Conservation (phyloP, 257 asterid species). For the Agastache rugosa region DNA sequence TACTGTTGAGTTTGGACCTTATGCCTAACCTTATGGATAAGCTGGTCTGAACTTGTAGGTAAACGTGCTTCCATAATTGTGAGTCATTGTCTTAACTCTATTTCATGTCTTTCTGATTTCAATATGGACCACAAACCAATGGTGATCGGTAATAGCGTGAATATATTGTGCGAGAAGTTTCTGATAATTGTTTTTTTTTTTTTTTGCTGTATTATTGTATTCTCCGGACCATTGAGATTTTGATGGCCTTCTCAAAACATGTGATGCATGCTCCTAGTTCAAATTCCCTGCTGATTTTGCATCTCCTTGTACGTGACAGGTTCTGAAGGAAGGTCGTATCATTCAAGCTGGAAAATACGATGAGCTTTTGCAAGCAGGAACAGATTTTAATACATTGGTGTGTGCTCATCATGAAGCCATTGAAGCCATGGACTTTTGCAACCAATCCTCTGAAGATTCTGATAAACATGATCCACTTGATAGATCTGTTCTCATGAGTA, state of each 20-base stretch:
- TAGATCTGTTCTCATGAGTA: constrained; percentile 57
- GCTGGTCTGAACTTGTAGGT: constrained; percentile 17
- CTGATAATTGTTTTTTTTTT: not conserved
- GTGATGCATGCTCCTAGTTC: not conserved
- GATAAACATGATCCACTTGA: constrained; percentile 61
- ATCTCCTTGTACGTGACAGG: constrained; percentile 53
- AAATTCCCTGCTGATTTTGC: constrained; percentile 28
- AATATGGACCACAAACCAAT: constrained; percentile 11
- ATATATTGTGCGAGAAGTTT: not conserved
- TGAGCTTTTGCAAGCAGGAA: constrained; percentile 95
- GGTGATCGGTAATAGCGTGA: not conserved
- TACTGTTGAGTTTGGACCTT: constrained; percentile 9
- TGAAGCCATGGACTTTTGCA: constrained; percentile 88
- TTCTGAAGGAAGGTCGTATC: constrained; percentile 88
- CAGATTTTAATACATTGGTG: constrained; percentile 85
- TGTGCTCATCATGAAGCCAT: constrained; percentile 98
- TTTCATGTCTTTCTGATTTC: constrained; percentile 1
- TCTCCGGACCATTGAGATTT: not conserved
- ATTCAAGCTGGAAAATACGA: constrained; percentile 97
- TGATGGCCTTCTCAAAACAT: constrained; percentile 6
- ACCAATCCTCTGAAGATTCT: constrained; percentile 62
- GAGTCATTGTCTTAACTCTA: not conserved
- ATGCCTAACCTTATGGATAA: constrained; percentile 22
- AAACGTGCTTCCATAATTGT: not conserved
- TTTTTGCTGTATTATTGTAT: not conserved